These are phyloP conservation scores for Solanum pennellii DNA, from an alignment of 257 asterid genomes.

Conservation along the genomic window DNA sequence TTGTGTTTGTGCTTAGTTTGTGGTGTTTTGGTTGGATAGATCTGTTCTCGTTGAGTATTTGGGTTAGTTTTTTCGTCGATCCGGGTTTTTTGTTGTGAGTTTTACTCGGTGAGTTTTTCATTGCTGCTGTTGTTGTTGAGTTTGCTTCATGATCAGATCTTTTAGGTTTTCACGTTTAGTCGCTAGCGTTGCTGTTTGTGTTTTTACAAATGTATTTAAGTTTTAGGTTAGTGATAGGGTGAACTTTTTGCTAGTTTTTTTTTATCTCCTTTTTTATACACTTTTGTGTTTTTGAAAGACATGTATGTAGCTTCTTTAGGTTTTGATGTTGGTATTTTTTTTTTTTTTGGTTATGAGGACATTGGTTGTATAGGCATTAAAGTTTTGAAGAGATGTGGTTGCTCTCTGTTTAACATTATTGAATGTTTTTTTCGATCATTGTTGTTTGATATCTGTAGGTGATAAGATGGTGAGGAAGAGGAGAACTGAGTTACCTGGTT, in stretches of 20 bases:
- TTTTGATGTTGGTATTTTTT: not conserved
- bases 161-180: not conserved
- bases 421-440: not conserved
- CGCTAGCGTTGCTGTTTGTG: not conserved
- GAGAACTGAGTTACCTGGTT: conserved; percentile 51
- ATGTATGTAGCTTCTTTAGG: not conserved
- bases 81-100: not conserved
- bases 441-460: conserved; percentile 16
- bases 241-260: not conserved
- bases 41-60: not conserved
- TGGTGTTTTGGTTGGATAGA: not conserved
- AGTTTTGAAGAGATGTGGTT: not conserved
- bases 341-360: not conserved
- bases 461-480: conserved; percentile 67
- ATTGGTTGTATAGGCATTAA: not conserved
- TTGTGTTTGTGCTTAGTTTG: not conserved
- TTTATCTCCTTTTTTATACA: not conserved
- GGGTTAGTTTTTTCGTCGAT: not conserved
- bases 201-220: not conserved
- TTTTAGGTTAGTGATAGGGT: not conserved
- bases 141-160: not conserved
- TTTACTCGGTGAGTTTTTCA: not conserved
- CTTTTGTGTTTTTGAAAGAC: not conserved
- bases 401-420: not conserved
- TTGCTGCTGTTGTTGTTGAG: not conserved